Conservation (phyloP, 208 protist species). For the Wallacemonas rigidus region DNA sequence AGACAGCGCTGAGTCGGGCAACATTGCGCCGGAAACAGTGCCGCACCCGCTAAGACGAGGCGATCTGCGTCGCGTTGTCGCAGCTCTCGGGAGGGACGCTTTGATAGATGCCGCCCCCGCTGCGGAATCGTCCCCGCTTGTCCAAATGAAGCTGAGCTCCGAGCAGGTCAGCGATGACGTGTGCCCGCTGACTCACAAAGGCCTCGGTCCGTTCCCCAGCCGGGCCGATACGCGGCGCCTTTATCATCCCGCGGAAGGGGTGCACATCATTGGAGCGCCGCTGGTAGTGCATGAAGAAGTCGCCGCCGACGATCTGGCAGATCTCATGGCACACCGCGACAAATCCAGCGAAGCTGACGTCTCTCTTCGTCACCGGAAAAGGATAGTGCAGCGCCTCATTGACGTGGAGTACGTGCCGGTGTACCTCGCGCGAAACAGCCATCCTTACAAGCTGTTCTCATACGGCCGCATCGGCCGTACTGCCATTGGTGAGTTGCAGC, state of each 20-base stretch:
- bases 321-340: slow-evolving; percentile 6
- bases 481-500: slow-evolving; percentile 24
- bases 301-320: background rate
- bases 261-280: slow-evolving; percentile 48
- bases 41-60: background rate
- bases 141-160: background rate
- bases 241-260: slow-evolving; percentile 38
- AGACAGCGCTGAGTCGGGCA: slow-evolving; percentile 8
- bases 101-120: background rate
- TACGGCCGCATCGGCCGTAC: slow-evolving; percentile 37
- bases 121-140: background rate
- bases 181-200: slow-evolving; percentile 6
- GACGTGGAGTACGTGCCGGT: slow-evolving; percentile 26
- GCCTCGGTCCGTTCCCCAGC: slow-evolving; percentile 1
- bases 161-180: slow-evolving; percentile 4
- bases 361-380: background rate
- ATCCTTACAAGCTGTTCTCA: slow-evolving; percentile 37
- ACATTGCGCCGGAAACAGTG: slow-evolving; percentile 1
- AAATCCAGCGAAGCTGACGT: background rate
- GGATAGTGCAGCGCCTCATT: background rate
- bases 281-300: slow-evolving; percentile 41
- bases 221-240: slow-evolving; percentile 11
- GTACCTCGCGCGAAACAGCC: slow-evolving; percentile 17
- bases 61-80: background rate
- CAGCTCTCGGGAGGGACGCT: background rate